phyloP scores from a whole-genome alignment of 352 stramenopile species.

The Pythium apleroticum region DNA sequence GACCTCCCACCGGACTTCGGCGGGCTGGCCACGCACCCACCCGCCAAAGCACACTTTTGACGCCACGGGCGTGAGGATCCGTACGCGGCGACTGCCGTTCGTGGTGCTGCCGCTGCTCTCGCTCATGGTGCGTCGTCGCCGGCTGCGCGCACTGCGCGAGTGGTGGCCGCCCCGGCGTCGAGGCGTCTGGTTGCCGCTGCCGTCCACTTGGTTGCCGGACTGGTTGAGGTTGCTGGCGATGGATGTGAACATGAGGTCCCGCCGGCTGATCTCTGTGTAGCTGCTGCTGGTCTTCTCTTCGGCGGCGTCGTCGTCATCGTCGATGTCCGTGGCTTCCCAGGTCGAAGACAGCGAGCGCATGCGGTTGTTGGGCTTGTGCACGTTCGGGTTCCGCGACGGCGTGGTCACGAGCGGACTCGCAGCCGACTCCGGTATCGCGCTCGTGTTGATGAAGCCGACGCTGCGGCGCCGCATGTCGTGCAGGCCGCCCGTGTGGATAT shows the following conservation, averaged over 20 bases:
- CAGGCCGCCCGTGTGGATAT: slow-evolving; percentile 1
- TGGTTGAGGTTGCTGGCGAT: slow-evolving; percentile 26
- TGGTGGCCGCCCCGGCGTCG: slow-evolving; percentile 23
- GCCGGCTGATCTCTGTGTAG: slow-evolving; percentile 20
- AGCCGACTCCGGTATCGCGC: slow-evolving; percentile 7
- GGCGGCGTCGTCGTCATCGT: slow-evolving; percentile 43
- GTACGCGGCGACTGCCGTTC: slow-evolving; percentile 40
- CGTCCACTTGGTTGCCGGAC: slow-evolving; percentile 14
- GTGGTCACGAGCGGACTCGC: slow-evolving; percentile 25
- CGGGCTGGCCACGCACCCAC: slow-evolving; percentile 78
- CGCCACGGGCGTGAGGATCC: slow-evolving; percentile 50
- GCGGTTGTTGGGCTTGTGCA: slow-evolving; percentile 28
- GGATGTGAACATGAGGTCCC: slow-evolving; percentile 29
- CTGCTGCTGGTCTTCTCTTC: slow-evolving; percentile 27
- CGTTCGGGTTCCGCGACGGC: slow-evolving; percentile 29
- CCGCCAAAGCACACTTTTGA: slow-evolving; percentile 49
- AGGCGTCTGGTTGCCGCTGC: slow-evolving; percentile 14
- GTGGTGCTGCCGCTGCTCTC: slow-evolving; percentile 32
- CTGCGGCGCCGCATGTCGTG: slow-evolving; percentile 27
- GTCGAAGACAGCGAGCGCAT: slow-evolving; percentile 64
- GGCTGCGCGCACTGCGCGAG: slow-evolving; percentile 22
- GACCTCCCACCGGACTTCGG: slow-evolving; percentile 78
- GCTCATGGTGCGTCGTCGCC: slow-evolving; percentile 31
- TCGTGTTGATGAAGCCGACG: slow-evolving; percentile 29
- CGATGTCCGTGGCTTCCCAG: slow-evolving; percentile 55